Base-by-base conservation (phyloP, 331 rosid species). In the Malus hybrid region DNA sequence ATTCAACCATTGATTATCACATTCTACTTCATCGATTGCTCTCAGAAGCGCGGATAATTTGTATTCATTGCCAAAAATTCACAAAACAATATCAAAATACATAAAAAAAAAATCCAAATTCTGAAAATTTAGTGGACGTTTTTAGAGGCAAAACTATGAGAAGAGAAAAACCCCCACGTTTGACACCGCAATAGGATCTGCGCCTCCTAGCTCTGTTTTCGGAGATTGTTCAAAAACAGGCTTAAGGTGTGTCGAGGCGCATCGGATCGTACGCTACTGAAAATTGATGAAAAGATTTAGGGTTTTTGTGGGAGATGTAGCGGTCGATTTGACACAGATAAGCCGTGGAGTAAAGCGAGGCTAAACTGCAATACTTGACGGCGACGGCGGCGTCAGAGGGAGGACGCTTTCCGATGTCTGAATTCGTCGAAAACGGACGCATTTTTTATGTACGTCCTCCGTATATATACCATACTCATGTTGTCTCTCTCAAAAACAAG, bases 231-330 rank as follows among this genome's bases (percentile, higher is more conserved):
- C 4, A n/a, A 73, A 82, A 82, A 44, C 85, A 78, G 60, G 85
- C 93, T 90, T 88, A 93, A 87, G 96, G 96, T 91, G 96, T 85
- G 92, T 96, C 80, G 92, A 93, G 98, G 97, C 96, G n/a, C 29
- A 10, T 31, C 18, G 56, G 56, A 54, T n/a, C 7, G 1, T 3
- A 18, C 4, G 8, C 60, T 13, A 61, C 0, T 22, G 8, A 14
- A 4, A 18, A 44, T 6, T 59, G 65, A 29, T 16, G 11, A 10
- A 42, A 18, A 6, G 12, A 50, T 50, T 50, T 16, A 50, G 56
- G n/a, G 56, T 16, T 50, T 33, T 60, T 60, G 54, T 52, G n/a
- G 5, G 32, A 44, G 24, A 90, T 93, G 60, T 86, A 0, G 90
- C 85, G 90, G 84, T 84, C 88, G 44, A 7, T 82, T 93, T 85